Percentiles rank a stretch among this genome's conserved stretches.
Conservation (phyloP, 78 protist genomes). For the Dictyostelium capitatum region DNA sequence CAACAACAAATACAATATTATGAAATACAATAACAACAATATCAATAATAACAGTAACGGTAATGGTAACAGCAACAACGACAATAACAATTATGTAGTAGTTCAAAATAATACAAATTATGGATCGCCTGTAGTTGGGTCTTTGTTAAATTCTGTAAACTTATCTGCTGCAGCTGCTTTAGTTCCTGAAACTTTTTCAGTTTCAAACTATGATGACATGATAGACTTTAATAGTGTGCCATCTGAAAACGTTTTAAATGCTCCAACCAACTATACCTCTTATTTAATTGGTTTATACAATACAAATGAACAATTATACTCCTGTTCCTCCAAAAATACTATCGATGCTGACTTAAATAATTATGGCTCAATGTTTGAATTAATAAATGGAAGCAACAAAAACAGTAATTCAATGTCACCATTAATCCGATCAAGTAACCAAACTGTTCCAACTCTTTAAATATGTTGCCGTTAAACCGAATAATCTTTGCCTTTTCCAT, state of each 20-base stretch:
- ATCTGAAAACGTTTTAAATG: neutral
- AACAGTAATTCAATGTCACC: neutral
- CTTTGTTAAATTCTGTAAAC: no score
- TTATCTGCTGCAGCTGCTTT: neutral
- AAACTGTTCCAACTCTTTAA: slow-evolving; percentile 13
- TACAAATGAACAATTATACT: no score
- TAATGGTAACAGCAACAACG: neutral
- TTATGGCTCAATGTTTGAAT: slow-evolving; percentile 30
- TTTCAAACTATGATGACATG: no score
- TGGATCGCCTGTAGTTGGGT: no score
- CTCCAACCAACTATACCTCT: slow-evolving; percentile 20
- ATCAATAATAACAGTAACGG: neutral
- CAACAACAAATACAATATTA: neutral
- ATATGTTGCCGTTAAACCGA: neutral
- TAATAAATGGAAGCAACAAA: neutral
- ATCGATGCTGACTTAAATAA: neutral
- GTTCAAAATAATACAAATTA: neutral
- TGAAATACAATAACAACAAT: neutral
- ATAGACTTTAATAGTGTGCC: no score
- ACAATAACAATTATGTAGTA: neutral
- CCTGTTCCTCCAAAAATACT: neutral
- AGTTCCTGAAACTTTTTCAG: neutral
- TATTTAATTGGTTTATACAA: neutral
- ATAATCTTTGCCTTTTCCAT: neutral
- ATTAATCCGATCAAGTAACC: neutral